Conservation (phyloP, 2,329 filamentous ascomycete genomes). For the Fusarium scirpi region DNA sequence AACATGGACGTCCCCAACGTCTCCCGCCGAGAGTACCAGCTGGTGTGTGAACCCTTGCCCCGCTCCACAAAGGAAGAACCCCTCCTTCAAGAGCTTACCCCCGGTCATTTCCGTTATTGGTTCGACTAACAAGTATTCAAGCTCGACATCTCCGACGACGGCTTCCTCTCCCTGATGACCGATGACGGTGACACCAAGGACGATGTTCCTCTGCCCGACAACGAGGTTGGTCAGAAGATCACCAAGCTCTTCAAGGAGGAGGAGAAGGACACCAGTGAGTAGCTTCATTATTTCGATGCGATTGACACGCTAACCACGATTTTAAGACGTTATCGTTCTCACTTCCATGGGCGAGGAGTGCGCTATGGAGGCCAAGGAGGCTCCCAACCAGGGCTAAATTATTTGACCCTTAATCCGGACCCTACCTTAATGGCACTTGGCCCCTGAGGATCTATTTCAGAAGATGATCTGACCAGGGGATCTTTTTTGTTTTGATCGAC, state of each 20-base stretch:
- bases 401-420: slow-evolving; percentile 37
- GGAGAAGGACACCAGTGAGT: slow-evolving; percentile 95
- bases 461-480: slow-evolving; percentile 45
- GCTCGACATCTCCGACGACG: slow-evolving; percentile 94
- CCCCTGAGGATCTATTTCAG: slow-evolving; percentile 43
- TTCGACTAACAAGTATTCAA: slow-evolving; percentile 54
- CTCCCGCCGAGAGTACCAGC: slow-evolving; percentile 88
- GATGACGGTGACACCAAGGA: slow-evolving; percentile 90
- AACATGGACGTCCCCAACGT: slow-evolving; percentile 99
- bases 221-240: slow-evolving; percentile 90
- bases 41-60: slow-evolving; percentile 73
- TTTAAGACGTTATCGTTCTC: slow-evolving; percentile 86
- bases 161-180: slow-evolving; percentile 93
- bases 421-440: slow-evolving; percentile 45
- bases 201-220: slow-evolving; percentile 92
- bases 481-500: slow-evolving; percentile 51
- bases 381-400: slow-evolving; percentile 63
- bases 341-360: slow-evolving; percentile 96
- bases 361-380: slow-evolving; percentile 94
- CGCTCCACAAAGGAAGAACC: slow-evolving; percentile 39
- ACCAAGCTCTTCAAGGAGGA: slow-evolving; percentile 80
- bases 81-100: slow-evolving; percentile 29
- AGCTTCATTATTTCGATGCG: background rate
- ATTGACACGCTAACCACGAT: slow-evolving; percentile 25
- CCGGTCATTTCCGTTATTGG: slow-evolving; percentile 10